phyloP scores from a whole-genome alignment of 1,284 basidiomycete genomes.

The Cerioporus squamosus region DNA sequence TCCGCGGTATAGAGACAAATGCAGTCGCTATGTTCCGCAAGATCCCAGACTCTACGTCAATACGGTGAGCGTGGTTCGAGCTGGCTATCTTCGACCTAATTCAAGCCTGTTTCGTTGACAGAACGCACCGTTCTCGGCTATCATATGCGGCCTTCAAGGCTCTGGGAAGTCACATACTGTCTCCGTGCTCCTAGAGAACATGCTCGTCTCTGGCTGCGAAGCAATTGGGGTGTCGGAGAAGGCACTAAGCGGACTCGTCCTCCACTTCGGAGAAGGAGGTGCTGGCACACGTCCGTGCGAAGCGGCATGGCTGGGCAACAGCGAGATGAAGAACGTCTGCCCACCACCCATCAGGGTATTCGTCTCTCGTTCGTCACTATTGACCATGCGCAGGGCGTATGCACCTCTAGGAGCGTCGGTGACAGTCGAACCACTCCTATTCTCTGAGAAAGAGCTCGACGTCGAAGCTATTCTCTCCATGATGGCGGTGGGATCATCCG shows the following conservation, averaged over 20 bases:
- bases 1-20: conserved; percentile 1
- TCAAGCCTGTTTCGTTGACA: conserved; percentile 9
- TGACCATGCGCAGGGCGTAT: conserved; percentile 63
- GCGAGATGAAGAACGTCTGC: conserved; percentile 40
- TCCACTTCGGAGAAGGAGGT: conserved; percentile 74
- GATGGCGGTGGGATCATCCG: conserved; percentile 67
- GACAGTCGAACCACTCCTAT: conserved; percentile 56
- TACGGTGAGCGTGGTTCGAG: no score
- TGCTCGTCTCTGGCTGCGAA: conserved; percentile 57
- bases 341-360: conserved; percentile 59
- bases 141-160: conserved; percentile 46
- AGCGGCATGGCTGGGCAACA: conserved; percentile 61
- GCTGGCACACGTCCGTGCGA: conserved; percentile 59
- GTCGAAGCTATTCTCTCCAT: conserved; percentile 67
- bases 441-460: conserved; percentile 67
- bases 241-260: conserved; percentile 63
- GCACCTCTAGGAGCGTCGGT: conserved; percentile 51
- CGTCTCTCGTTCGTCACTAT: conserved; percentile 64
- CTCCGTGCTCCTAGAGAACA: conserved; percentile 65
- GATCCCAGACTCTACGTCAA: conserved; percentile 39
- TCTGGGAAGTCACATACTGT: conserved; percentile 76
- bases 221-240: conserved; percentile 55
- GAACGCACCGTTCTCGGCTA: conserved; percentile 42
- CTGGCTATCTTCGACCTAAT: no score
- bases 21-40: conserved; percentile 2